phyloP scores from a whole-genome alignment of 805 yeast genomes.

The Candida broadrunensis region DNA sequence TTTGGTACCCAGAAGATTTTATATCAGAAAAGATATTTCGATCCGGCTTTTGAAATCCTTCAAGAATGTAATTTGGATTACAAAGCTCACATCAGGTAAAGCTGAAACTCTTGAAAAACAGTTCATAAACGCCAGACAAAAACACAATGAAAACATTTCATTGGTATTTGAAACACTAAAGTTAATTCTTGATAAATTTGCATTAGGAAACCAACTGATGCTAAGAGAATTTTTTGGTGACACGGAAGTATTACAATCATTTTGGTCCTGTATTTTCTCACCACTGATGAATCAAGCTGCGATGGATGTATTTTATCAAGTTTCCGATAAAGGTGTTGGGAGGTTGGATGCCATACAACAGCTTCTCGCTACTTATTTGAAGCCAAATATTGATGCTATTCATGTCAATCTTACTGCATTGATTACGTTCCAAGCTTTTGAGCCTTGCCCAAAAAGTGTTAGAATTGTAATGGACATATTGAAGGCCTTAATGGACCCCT shows the following conservation, averaged over 20 bases:
- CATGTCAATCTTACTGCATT: conserved; percentile 44
- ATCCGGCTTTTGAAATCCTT: conserved; percentile 13
- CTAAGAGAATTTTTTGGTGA: conserved; percentile 21
- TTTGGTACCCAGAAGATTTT: conserved; percentile 8
- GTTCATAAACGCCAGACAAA: conserved; percentile 20
- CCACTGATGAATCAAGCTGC: conserved; percentile 68
- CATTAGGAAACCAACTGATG: conserved; percentile 25
- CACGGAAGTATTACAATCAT: conserved; percentile 49
- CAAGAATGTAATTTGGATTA: conserved; percentile 12
- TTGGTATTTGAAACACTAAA: conserved; percentile 17
- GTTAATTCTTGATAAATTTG: conserved; percentile 26
- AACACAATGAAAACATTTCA: conserved; percentile 29
- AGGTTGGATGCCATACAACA: conserved; percentile 71
- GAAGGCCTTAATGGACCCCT: conserved; percentile 61
- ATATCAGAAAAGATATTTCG: conserved; percentile 4
- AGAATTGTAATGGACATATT: conserved; percentile 73
- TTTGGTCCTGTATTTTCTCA: conserved; percentile 74
- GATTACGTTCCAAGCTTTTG: conserved; percentile 49
- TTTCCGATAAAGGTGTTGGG: conserved; percentile 67
- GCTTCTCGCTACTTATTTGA: conserved; percentile 42
- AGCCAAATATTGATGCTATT: conserved; percentile 47
- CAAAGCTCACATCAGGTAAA: conserved; percentile 23
- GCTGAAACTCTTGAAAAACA: conserved; percentile 13
- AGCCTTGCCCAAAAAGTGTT: conserved; percentile 74
- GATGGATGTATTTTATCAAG: conserved; percentile 67